A percentile compares a stretch with the other conserved stretches of the same genome.
phyloP scores from a whole-genome alignment of 2,329 filamentous ascomycete genomes.

The Fusarium sambucinum region DNA sequence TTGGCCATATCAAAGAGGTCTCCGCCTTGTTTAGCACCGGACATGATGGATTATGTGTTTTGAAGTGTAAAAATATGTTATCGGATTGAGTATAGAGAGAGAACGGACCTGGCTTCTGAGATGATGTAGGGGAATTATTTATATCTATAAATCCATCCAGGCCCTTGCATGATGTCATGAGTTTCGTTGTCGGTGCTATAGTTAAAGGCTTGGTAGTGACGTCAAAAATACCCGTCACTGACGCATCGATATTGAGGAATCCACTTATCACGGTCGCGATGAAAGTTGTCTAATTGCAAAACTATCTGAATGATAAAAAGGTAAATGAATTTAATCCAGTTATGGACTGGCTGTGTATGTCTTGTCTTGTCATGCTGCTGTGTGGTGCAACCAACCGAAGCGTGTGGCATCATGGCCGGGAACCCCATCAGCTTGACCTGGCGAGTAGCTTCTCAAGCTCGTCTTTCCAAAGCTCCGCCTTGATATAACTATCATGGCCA shows the following conservation, averaged over 20 bases:
- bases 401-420: not conserved
- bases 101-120: fast-evolving
- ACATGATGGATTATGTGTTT: not conserved
- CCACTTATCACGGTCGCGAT: not conserved
- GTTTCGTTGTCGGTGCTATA: not conserved
- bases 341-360: not conserved
- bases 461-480: slow-evolving; percentile 27
- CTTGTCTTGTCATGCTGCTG: not conserved
- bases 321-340: not conserved
- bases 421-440: not conserved
- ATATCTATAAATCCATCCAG: not conserved
- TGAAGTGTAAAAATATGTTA: fast-evolving
- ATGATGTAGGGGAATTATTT: not conserved
- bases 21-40: slow-evolving; percentile 26
- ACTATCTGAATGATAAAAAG: not conserved
- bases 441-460: slow-evolving; percentile 13
- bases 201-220: slow-evolving; percentile 12
- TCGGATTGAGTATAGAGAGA: no score
- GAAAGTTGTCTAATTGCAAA: fast-evolving
- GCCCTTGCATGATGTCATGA: slow-evolving; percentile 31
- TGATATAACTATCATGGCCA: slow-evolving; percentile 32
- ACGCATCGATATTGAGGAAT: slow-evolving; percentile 25
- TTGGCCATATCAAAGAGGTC: slow-evolving; percentile 37
- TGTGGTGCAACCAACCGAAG: not conserved
- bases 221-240: slow-evolving; percentile 23